These are phyloP conservation scores for Metrosideros polymorpha DNA, from an alignment of 441 rosid species.

Conservation along the genomic window DNA sequence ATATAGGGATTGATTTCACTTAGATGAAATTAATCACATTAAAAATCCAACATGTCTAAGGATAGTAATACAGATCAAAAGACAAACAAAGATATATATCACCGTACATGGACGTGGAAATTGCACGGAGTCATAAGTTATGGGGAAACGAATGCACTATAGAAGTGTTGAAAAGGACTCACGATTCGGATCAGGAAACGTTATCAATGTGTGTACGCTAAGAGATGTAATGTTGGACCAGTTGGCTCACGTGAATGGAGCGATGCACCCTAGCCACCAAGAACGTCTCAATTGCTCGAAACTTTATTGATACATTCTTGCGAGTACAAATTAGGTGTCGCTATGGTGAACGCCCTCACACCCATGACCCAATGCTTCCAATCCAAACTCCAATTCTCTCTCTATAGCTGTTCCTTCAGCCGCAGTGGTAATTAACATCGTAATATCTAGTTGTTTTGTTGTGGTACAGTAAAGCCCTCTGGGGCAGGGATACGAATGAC, in stretches of 20 bases:
- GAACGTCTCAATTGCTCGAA: rapidly evolving
- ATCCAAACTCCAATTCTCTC: neutral
- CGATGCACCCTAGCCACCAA: neutral
- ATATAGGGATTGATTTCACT: too few species aligned
- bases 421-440: rapidly evolving
- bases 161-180: neutral
- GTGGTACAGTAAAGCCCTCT: rapidly evolving
- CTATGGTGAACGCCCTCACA: too few species aligned
- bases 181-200: neutral
- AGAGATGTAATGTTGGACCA: neutral
- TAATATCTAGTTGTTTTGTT: neutral
- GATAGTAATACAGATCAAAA: too few species aligned
- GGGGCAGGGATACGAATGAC: neutral
- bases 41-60: too few species aligned
- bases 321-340: rapidly evolving
- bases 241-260: neutral
- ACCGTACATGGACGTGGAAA: neutral
- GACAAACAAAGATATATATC: too few species aligned
- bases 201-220: neutral
- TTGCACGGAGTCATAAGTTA: neutral
- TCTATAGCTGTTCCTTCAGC: too few species aligned
- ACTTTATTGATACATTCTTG: neutral
- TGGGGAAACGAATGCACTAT: neutral
- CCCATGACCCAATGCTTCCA: neutral
- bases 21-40: too few species aligned